These are phyloP conservation scores for Metrosideros polymorpha DNA, from an alignment of 441 rosid genomes.

Conservation along the genomic window DNA sequence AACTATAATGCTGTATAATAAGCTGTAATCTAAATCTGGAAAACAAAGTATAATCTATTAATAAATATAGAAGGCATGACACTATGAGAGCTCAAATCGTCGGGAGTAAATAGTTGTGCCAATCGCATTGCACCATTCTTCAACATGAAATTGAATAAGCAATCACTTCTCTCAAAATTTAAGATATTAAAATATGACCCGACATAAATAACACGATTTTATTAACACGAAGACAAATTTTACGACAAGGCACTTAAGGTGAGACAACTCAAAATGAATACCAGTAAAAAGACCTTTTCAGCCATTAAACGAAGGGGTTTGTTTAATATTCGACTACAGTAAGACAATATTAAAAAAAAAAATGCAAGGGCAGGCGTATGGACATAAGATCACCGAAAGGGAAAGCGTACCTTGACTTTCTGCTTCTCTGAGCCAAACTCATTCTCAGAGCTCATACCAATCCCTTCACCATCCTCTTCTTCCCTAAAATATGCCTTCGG, in stretches of 20 bases:
- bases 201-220: neutral
- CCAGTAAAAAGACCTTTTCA: neutral
- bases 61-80: too few relatives aligned
- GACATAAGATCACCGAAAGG: neutral
- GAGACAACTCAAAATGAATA: neutral
- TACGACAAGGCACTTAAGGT: neutral
- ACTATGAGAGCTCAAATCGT: neutral
- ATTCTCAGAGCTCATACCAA: neutral
- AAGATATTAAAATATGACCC: neutral
- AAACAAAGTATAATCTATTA: too few relatives aligned
- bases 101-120: neutral
- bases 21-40: neutral
- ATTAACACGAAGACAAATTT: neutral
- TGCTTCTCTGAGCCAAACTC: slow-evolving; percentile 6
- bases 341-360: too few relatives aligned
- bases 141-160: neutral
- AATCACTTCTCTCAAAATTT: neutral
- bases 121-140: neutral
- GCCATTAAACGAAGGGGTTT: neutral
- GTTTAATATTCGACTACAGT: too few relatives aligned
- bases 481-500: slow-evolving; percentile 35
- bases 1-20: neutral
- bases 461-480: neutral
- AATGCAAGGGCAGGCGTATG: neutral
- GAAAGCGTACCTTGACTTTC: slow-evolving; percentile 11